A percentile compares a stretch with the other conserved stretches of the same genome.
Conservation (phyloP, 805 yeast species). For the Torulaspora delbrueckii region DNA sequence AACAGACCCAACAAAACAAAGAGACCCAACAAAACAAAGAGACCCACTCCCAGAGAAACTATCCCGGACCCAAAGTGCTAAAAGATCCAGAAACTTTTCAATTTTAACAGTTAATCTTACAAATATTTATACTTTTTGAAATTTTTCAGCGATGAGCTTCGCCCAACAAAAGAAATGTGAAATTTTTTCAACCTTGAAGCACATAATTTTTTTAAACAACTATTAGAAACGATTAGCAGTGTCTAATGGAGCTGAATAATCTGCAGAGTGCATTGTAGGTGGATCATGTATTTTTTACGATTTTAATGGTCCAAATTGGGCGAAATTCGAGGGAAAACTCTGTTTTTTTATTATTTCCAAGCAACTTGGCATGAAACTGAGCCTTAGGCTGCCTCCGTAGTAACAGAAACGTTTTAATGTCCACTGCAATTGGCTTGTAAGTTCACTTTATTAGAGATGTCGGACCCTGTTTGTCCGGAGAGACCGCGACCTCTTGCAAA, state of each 20-base stretch:
- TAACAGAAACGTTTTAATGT: too few relatives aligned
- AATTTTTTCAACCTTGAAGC: slow-evolving; percentile 9
- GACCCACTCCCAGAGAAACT: slow-evolving; percentile 11
- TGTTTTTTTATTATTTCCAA: too few relatives aligned
- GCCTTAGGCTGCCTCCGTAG: too few relatives aligned
- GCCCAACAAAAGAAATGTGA: slow-evolving; percentile 15
- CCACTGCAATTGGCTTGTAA: too few relatives aligned
- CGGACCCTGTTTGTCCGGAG: slow-evolving; percentile 1
- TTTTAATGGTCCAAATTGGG: not conserved
- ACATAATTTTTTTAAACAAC: too few relatives aligned
- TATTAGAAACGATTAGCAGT: too few relatives aligned
- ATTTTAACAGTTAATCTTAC: slow-evolving; percentile 5
- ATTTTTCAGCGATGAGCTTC: slow-evolving; percentile 12
- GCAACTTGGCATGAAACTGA: too few relatives aligned
- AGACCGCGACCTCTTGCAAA: not conserved
- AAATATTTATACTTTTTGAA: slow-evolving; percentile 14
- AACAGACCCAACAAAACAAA: slow-evolving; percentile 2
- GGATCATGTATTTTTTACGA: not conserved
- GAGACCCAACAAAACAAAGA: slow-evolving; percentile 4
- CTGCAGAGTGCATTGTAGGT: too few relatives aligned
- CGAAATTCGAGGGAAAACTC: too few relatives aligned
- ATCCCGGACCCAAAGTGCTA: slow-evolving; percentile 8
- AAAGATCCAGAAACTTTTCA: not conserved
- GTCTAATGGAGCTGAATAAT: too few relatives aligned
- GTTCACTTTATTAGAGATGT: not conserved